Percentiles rank a stretch among this genome's conserved stretches.
Conservation (phyloP, 768 basidiomycete species). For the Xerocomellus chrysenteron region DNA sequence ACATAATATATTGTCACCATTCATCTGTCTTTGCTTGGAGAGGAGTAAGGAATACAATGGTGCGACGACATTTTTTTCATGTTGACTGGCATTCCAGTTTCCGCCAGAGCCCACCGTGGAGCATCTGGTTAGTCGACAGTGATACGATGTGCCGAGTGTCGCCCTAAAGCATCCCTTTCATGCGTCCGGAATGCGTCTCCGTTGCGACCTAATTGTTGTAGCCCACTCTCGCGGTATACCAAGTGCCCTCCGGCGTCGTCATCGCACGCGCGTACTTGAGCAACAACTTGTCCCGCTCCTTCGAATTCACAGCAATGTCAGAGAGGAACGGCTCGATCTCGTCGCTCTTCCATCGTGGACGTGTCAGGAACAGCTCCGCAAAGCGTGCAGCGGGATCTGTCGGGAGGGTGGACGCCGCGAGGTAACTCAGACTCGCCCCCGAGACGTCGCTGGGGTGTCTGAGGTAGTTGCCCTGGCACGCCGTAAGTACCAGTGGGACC, state of each 20-base stretch:
- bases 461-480: constrained; percentile 79
- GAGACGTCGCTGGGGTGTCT: constrained; percentile 37
- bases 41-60: neutral
- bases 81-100: neutral
- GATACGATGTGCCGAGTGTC: too few relatives aligned
- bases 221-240: constrained; percentile 72
- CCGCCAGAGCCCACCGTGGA: neutral
- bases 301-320: constrained; percentile 79
- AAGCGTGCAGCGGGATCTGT: constrained; percentile 80
- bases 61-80: neutral
- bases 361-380: constrained; percentile 82
- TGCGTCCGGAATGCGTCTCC: neutral
- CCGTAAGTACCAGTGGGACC: neutral
- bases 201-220: constrained; percentile 44
- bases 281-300: constrained; percentile 85
- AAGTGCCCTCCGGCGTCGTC: constrained; percentile 63
- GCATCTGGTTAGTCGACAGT: neutral
- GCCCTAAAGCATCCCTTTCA: neutral
- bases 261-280: constrained; percentile 83
- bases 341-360: constrained; percentile 70
- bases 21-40: neutral
- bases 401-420: constrained; percentile 73
- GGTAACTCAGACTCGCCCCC: constrained; percentile 57
- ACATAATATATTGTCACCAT: neutral
- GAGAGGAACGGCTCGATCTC: constrained; percentile 81